Evolutionary conservation across 352 stramenopile genomes (phyloP).

Genomic region (Phytophthora chlamydospora): DNA sequence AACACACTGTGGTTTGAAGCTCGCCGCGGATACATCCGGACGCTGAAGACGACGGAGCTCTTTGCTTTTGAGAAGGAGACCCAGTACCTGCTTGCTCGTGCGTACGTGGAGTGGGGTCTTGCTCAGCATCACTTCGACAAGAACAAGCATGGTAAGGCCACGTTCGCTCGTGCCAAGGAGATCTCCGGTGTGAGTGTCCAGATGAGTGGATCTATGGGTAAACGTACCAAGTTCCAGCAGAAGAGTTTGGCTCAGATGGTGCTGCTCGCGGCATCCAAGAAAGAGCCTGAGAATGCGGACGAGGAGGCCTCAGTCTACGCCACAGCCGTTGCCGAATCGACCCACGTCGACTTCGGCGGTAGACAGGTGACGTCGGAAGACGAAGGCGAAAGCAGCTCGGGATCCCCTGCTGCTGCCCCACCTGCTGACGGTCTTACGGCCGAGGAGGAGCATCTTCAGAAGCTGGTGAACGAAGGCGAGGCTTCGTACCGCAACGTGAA

Average conservation of each 20-base stretch:
- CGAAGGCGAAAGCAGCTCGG: constrained; percentile 3
- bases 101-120: constrained; percentile 94
- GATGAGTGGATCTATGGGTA: constrained; percentile 93
- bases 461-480: constrained; percentile 68
- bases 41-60: constrained; percentile 39
- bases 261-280: constrained; percentile 72
- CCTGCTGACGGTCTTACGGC: constrained; percentile 47
- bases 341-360: constrained; percentile 73
- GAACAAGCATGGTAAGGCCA: constrained; percentile 88
- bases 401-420: constrained; percentile 4
- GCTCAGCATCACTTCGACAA: constrained; percentile 93
- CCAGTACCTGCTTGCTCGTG: constrained; percentile 65
- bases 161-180: constrained; percentile 88
- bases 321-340: constrained; percentile 57
- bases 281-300: constrained; percentile 36
- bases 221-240: constrained; percentile 96
- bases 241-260: constrained; percentile 92
- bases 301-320: constrained; percentile 60
- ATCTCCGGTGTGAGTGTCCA: constrained; percentile 85
- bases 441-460: constrained; percentile 62
- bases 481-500: constrained; percentile 80
- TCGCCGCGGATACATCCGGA: constrained; percentile 61
- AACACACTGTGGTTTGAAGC: constrained; percentile 85
- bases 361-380: constrained; percentile 38
- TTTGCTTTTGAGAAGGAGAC: constrained; percentile 48